Conservation (phyloP, 2,329 filamentous ascomycete genomes). For the Bipolaris cookei region DNA sequence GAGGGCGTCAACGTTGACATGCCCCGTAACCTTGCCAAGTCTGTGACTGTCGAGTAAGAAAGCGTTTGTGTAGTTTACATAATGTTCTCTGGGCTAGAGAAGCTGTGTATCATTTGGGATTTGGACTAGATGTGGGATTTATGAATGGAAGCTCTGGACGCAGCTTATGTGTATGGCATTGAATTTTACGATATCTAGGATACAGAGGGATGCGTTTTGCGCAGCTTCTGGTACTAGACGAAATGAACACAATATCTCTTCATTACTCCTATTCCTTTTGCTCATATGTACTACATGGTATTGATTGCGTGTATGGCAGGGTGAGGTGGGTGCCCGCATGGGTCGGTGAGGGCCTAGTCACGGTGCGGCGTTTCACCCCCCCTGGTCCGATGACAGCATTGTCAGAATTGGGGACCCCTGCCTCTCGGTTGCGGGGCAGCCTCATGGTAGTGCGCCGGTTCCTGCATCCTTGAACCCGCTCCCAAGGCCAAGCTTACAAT, state of each 20-base stretch:
- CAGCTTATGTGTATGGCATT: conserved; percentile 24
- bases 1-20: conserved; percentile 98
- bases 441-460: conserved; percentile 19
- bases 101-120: conserved; percentile 35
- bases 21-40: conserved; percentile 98
- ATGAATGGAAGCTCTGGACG: conserved; percentile 29
- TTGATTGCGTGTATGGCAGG: background rate
- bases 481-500: conserved; percentile 1
- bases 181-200: conserved; percentile 27
- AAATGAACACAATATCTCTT: conserved; percentile 24
- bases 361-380: conserved; percentile 7
- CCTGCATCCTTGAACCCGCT: conserved; percentile 36
- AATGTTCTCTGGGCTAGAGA: conserved; percentile 22
- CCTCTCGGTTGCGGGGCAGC: conserved; percentile 25
- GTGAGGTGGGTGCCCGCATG: background rate
- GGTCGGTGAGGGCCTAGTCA: background rate
- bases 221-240: conserved; percentile 20
- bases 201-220: conserved; percentile 20
- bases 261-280: background rate
- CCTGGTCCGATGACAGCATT: conserved; percentile 25
- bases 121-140: conserved; percentile 26
- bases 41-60: conserved; percentile 93
- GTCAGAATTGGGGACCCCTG: conserved; percentile 16
- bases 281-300: background rate
- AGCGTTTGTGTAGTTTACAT: conserved; percentile 19